Evolutionary conservation across 805 yeast species (phyloP).

Genomic region (Grigorovia transvaalensis): DNA sequence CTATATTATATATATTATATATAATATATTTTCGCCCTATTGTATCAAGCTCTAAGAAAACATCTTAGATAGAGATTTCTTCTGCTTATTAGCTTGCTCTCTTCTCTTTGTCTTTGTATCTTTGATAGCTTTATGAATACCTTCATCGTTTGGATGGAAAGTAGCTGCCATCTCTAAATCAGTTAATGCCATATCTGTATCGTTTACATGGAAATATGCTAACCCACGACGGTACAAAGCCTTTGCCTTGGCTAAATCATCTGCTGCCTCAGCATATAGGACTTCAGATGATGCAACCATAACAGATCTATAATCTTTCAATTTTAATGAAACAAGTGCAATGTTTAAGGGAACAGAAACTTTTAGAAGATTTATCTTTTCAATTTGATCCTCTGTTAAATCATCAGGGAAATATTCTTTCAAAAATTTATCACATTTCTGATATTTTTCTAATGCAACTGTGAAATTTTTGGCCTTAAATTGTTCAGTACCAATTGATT

Average conservation of each 20-base stretch:
- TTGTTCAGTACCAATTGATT: conserved; percentile 66
- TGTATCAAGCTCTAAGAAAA: conserved; percentile 25
- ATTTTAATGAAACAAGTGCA: conserved; percentile 62
- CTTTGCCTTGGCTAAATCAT: conserved; percentile 65
- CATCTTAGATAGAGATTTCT: conserved; percentile 64
- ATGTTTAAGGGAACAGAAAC: conserved; percentile 60
- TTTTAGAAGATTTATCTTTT: conserved; percentile 42
- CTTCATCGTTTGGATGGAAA: conserved; percentile 61
- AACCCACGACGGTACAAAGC: conserved; percentile 80
- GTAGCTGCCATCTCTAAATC: conserved; percentile 58
- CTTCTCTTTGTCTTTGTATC: conserved; percentile 46
- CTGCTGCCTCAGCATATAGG: conserved; percentile 46
- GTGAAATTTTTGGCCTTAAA: conserved; percentile 54
- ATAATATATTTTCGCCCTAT: too few species aligned
- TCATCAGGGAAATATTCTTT: conserved; percentile 56
- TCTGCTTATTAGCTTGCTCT: conserved; percentile 53
- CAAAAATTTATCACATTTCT: conserved; percentile 60
- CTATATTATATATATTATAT: too few species aligned
- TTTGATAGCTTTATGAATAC: conserved; percentile 51
- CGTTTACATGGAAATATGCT: conserved; percentile 53
- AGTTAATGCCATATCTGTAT: conserved; percentile 58
- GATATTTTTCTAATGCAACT: conserved; percentile 56
- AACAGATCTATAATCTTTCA: conserved; percentile 43
- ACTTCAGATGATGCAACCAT: conserved; percentile 57
- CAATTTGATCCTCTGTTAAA: conserved; percentile 43